Conservation (phyloP, 1,284 basidiomycete species). For the Apiotrichum domesticum region DNA sequence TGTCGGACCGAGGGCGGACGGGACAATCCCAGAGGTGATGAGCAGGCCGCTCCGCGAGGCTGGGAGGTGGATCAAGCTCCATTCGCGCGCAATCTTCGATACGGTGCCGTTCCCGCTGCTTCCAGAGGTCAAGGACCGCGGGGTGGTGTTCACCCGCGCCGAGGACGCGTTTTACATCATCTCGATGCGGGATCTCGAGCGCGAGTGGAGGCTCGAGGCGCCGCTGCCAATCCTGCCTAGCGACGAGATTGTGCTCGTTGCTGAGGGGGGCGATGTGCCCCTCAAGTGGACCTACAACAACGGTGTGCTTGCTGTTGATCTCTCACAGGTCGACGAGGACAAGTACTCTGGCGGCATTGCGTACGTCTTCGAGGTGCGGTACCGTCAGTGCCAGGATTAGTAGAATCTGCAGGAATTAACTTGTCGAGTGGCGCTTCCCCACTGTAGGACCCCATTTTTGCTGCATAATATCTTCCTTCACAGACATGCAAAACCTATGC, state of each 20-base stretch:
- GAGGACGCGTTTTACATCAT: slow-evolving; percentile 54
- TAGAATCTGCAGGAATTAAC: too few species aligned
- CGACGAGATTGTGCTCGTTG: slow-evolving; percentile 50
- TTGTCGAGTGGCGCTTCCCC: too few species aligned
- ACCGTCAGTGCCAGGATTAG: not conserved
- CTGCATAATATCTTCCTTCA: too few species aligned
- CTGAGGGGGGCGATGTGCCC: slow-evolving; percentile 9
- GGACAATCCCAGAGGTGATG: slow-evolving; percentile 53
- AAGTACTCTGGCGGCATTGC: slow-evolving; percentile 9
- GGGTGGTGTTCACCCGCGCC: slow-evolving; percentile 54
- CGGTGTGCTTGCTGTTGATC: slow-evolving; percentile 8
- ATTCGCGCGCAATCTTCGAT: slow-evolving; percentile 54
- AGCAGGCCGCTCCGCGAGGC: slow-evolving; percentile 51
- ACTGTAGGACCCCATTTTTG: too few species aligned
- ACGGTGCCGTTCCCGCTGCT: slow-evolving; percentile 34
- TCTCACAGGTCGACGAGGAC: slow-evolving; percentile 13
- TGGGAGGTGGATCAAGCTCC: slow-evolving; percentile 53
- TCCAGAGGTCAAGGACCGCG: slow-evolving; percentile 35
- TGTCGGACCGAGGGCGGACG: slow-evolving; percentile 55
- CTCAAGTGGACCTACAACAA: slow-evolving; percentile 1
- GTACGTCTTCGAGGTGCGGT: slow-evolving; percentile 18
- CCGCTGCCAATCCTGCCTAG: slow-evolving; percentile 51
- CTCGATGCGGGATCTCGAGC: slow-evolving; percentile 46
- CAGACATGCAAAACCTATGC: too few species aligned
- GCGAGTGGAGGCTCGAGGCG: slow-evolving; percentile 34